These are phyloP conservation scores for Aphanomyces cochlioides DNA, from an alignment of 352 stramenopile species.

Conservation along the genomic window DNA sequence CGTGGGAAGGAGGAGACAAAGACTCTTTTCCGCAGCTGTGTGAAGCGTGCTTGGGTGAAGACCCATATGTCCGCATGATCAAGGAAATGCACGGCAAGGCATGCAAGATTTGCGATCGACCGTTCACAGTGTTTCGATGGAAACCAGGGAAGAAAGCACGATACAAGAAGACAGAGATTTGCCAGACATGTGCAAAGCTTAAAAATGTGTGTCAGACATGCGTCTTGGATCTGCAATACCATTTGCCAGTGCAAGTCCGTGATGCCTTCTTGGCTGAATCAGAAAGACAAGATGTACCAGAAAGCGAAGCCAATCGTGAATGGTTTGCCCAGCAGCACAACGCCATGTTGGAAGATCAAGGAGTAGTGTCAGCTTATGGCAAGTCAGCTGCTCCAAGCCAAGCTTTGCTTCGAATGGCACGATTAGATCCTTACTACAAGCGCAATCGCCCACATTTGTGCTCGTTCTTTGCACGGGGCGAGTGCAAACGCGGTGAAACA, in stretches of 20 bases:
- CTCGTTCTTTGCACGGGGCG: conserved; percentile 92
- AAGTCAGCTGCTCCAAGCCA: conserved; percentile 67
- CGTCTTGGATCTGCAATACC: conserved; percentile 98
- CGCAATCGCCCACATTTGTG: conserved; percentile 90
- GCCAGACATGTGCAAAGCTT: conserved; percentile 95
- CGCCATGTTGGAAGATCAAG: conserved; percentile 88
- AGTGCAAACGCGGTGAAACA: conserved; percentile 89
- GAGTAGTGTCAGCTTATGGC: conserved; percentile 81
- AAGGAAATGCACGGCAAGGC: conserved; percentile 94
- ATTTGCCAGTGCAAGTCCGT: conserved; percentile 92
- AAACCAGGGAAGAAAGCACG: conserved; percentile 95
- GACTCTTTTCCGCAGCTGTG: conserved; percentile 98
- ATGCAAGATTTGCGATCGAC: conserved; percentile 97
- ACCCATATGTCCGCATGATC: conserved; percentile 99
- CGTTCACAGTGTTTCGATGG: conserved; percentile 98
- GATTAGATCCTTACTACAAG: conserved; percentile 88
- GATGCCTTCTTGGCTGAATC: conserved; percentile 82
- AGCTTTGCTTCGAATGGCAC: conserved; percentile 78
- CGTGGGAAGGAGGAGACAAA: conserved; percentile 78
- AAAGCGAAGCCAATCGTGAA: conserved; percentile 92
- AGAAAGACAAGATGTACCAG: conserved; percentile 75
- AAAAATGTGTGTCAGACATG: conserved; percentile 99
- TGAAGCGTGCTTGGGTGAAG: conserved; percentile 98
- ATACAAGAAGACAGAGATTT: conserved; percentile 99
- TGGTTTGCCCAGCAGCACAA: conserved; percentile 93